A percentile compares a stretch with the other conserved stretches of the same genome.
Conservation (phyloP, 768 basidiomycete species). For the Pseudohyphozyma bogoriensis region DNA sequence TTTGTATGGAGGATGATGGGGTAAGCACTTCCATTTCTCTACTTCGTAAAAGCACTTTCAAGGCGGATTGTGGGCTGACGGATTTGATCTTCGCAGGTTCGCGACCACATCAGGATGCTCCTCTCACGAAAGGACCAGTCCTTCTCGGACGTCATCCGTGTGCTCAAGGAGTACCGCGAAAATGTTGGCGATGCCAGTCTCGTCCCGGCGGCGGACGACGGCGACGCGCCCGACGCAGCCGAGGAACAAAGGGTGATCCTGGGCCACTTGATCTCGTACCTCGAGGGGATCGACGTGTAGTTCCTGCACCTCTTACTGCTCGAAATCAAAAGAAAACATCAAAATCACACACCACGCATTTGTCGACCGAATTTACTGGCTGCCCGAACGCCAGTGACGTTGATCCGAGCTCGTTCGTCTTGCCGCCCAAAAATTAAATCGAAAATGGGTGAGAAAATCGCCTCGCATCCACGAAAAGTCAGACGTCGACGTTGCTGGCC, state of each 20-base stretch:
- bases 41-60: neutral
- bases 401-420: no score
- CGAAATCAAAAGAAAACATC: no score
- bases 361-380: no score
- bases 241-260: constrained; percentile 36
- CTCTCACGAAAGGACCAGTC: constrained; percentile 62
- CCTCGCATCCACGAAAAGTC: no score
- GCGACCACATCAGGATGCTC: constrained; percentile 63
- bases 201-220: no score
- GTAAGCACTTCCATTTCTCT: constrained; percentile 46
- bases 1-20: constrained; percentile 96
- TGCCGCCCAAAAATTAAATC: no score
- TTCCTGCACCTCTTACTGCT: no score
- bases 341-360: no score
- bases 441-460: no score
- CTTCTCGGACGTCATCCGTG: constrained; percentile 58
- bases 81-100: constrained; percentile 49
- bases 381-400: no score
- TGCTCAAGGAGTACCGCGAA: constrained; percentile 59
- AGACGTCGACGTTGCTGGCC: no score
- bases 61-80: neutral
- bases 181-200: constrained; percentile 66
- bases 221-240: constrained; percentile 34
- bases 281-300: constrained; percentile 16
- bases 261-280: constrained; percentile 32